A percentile compares a stretch with the other conserved stretches of the same genome.
These are phyloP conservation scores for Macrolepiota fuliginosa DNA, from an alignment of 768 basidiomycete genomes.

Conservation along the genomic window DNA sequence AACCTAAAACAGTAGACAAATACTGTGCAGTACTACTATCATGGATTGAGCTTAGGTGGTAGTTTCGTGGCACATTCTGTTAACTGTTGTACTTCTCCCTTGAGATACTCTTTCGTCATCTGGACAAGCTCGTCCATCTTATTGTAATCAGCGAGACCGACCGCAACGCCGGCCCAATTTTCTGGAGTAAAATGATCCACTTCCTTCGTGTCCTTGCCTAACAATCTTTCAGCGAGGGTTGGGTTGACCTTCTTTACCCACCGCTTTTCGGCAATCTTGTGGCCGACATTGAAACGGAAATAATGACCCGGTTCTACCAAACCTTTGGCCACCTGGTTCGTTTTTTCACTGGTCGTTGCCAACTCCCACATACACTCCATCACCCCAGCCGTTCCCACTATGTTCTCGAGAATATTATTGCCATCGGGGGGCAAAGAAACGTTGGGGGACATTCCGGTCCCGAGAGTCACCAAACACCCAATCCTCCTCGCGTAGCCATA, in stretches of 20 bases:
- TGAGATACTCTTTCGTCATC: conserved; percentile 16
- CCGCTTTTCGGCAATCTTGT: conserved; percentile 19
- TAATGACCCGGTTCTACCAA: conserved; percentile 18
- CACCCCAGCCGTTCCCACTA: conserved; percentile 10
- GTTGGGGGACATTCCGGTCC: conserved; percentile 24
- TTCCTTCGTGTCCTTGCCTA: conserved; percentile 11
- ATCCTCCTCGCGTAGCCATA: conserved; percentile 22
- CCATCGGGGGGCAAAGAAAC: conserved; percentile 16
- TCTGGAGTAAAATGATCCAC: conserved; percentile 18
- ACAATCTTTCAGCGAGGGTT: too few relatives aligned
- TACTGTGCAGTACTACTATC: too few relatives aligned
- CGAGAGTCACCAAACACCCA: conserved; percentile 22
- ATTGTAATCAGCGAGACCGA: conserved; percentile 19
- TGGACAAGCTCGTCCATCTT: conserved; percentile 17
- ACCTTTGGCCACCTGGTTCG: conserved; percentile 16
- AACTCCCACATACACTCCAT: conserved; percentile 18
- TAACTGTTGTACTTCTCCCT: conserved; percentile 13
- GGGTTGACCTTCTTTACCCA: conserved; percentile 17
- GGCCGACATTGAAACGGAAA: conserved; percentile 24
- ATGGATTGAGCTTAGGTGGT: conserved; percentile 1
- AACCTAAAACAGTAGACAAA: too few relatives aligned
- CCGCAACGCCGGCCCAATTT: conserved; percentile 20
- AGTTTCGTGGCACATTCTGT: conserved; percentile 12
- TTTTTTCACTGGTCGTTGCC: conserved; percentile 17
- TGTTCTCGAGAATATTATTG: conserved; percentile 11